Evolutionary conservation across 1,139 yeast species (phyloP).

Genomic region (Lodderomyces theae): DNA sequence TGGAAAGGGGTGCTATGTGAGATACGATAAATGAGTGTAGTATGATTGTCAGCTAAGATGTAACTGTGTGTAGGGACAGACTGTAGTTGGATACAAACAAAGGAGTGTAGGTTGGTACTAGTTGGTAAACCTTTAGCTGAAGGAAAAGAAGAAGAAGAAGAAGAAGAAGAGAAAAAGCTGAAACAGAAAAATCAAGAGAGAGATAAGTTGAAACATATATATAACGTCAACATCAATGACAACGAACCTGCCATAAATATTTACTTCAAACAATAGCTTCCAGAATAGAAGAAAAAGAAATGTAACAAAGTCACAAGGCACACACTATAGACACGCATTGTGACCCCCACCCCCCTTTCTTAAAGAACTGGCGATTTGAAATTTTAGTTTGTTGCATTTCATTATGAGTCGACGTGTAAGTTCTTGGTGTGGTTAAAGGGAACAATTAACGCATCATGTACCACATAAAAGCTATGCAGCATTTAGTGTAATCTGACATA

Average conservation of each 20-base stretch:
- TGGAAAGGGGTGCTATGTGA: background rate
- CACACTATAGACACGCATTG: too few relatives aligned
- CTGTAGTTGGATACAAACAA: background rate
- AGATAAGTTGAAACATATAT: constrained; percentile 1
- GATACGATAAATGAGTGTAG: background rate
- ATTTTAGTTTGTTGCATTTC: background rate
- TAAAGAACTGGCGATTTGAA: background rate
- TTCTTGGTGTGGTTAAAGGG: too few relatives aligned
- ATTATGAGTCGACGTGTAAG: too few relatives aligned
- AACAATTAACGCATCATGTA: too few relatives aligned
- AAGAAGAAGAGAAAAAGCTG: constrained; percentile 1
- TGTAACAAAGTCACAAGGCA: too few relatives aligned
- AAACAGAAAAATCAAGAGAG: background rate
- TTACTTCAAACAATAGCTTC: too few relatives aligned
- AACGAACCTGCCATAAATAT: too few relatives aligned
- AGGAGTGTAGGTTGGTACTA: background rate
- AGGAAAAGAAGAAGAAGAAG: constrained; percentile 1
- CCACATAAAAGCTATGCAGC: too few relatives aligned
- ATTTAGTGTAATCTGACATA: too few relatives aligned
- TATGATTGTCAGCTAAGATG: background rate
- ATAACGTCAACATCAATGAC: background rate
- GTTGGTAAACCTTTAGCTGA: constrained; percentile 1
- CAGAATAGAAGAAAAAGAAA: too few relatives aligned
- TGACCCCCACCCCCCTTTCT: too few relatives aligned
- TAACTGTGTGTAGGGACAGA: constrained; percentile 1